A percentile compares a stretch with the other conserved stretches of the same genome.
These are phyloP conservation scores for Rhazya stricta DNA, from an alignment of 257 asterid species.

Conservation along the genomic window DNA sequence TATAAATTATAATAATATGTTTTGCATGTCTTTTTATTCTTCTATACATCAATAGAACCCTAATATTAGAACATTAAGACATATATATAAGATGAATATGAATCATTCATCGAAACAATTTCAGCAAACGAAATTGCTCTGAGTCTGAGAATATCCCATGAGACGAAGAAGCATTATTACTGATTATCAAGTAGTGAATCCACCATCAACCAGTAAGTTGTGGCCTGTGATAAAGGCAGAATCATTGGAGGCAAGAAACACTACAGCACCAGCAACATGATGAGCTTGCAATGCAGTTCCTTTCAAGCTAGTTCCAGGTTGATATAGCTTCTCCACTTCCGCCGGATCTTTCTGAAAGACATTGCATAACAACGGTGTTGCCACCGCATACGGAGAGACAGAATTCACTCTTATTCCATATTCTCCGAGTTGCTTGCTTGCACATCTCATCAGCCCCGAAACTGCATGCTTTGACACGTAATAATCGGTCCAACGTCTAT, in stretches of 20 bases:
- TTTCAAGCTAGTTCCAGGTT: neutral
- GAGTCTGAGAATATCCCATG: neutral
- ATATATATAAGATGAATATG: too few relatives aligned
- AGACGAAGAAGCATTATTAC: constrained; percentile 10
- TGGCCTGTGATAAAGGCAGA: constrained; percentile 18
- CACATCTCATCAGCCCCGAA: constrained; percentile 35
- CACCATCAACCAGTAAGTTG: constrained; percentile 19
- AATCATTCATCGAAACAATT: too few relatives aligned
- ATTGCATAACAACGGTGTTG: neutral
- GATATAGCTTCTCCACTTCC: constrained; percentile 1
- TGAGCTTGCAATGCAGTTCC: neutral
- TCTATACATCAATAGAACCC: too few relatives aligned
- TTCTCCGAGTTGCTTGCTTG: constrained; percentile 28
- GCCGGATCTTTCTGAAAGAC: neutral
- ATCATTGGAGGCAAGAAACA: constrained; percentile 16
- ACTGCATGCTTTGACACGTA: constrained; percentile 35
- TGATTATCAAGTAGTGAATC: constrained; percentile 14
- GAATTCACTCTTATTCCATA: constrained; percentile 39
- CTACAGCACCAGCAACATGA: constrained; percentile 19
- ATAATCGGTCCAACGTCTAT: constrained; percentile 22
- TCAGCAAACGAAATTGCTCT: too few relatives aligned
- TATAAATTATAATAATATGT: too few relatives aligned
- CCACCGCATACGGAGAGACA: constrained; percentile 31
- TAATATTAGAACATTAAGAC: too few relatives aligned
- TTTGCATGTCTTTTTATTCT: too few relatives aligned